Percentiles rank a stretch among this genome's conserved stretches.
These are phyloP conservation scores for Flueggea neowawraea DNA, from an alignment of 441 rosid genomes.

Conservation along the genomic window DNA sequence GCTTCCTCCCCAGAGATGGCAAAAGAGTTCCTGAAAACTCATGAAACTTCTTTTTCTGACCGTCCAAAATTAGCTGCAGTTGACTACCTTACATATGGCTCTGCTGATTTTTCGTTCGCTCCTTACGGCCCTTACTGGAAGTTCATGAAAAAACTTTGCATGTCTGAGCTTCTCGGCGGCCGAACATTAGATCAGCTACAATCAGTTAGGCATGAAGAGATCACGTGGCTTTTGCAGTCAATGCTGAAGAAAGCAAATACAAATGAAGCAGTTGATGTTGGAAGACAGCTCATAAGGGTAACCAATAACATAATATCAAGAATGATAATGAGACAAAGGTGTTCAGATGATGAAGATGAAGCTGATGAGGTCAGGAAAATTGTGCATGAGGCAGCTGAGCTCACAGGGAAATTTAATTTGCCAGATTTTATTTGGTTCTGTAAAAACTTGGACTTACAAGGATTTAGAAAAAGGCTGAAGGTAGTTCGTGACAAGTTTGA, in stretches of 20 bases:
- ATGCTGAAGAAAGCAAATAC: conserved; percentile 36
- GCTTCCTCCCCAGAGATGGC: conserved; percentile 36
- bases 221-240: conserved; percentile 24
- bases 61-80: conserved; percentile 47
- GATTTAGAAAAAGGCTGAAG: conserved; percentile 46
- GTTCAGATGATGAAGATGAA: conserved; percentile 28
- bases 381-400: conserved; percentile 47
- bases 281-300: conserved; percentile 48
- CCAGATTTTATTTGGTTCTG: conserved; percentile 67
- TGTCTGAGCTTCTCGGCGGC: conserved; percentile 55
- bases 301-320: conserved; percentile 52
- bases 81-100: conserved; percentile 69
- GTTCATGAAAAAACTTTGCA: conserved; percentile 73
- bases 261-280: conserved; percentile 37
- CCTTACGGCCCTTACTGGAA: conserved; percentile 66
- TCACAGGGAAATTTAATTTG: conserved; percentile 53
- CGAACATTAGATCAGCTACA: conserved; percentile 39
- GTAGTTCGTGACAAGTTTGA: conserved; percentile 50
- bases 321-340: conserved; percentile 45
- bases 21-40: conserved; percentile 37
- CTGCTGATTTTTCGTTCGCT: conserved; percentile 55
- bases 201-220: conserved; percentile 46
- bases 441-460: conserved; percentile 54
- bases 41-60: conserved; percentile 51
- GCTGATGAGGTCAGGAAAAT: conserved; percentile 46